Base-by-base conservation (phyloP, 2,329 filamentous ascomycete genomes). In the Aspergillus sp. region DNA sequence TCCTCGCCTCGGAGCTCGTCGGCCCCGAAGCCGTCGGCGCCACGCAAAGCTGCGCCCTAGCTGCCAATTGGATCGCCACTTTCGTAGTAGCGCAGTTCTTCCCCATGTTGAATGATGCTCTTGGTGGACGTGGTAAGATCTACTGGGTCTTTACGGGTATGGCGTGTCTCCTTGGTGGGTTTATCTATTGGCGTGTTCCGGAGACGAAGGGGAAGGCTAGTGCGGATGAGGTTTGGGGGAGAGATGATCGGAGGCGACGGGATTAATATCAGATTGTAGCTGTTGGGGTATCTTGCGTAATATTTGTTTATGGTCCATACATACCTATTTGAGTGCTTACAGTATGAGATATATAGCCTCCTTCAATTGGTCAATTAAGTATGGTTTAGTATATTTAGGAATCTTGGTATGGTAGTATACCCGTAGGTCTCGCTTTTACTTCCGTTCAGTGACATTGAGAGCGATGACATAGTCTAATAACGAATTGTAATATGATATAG, bases 51-150 rank as follows among this genome's bases (percentile, higher is more conserved):
- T 96, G 92, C 85, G 91, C 89, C 0, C 78, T 98, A 23, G 91
- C 87, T 1, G 89, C 91, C 13, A 98, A 95, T 75, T 98, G 96
- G 82, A 82, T 91, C 25, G 90, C 92, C 0, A 98, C 94, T 0
- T 98, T 97, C 72, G 69, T 96, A 21, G 92, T 99, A 2, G 93
- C 94, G 0, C 92, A 97, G 69, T 96, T 97, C 78, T 97, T 99
- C 81, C 94, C 95, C 0, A 84, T 97, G 19, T 76, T 96, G 62
- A 96, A 96, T 72, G 85, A 87, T 47, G 85, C 84, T 3, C 78
- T 97, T 55, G 93, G 91, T 0, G 90, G 89, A 0, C 84, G 88
- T 3, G 93, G 94, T 1, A 91, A 89, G 80, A 90, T 95, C 0
- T 99, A 96, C 73, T 96, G 95, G 73, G 82, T 97, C n/a, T 99